Evolutionary conservation across 2,329 filamentous ascomycete species (phyloP).

Genomic region (Teratosphaeria pseudoeucalypti): DNA sequence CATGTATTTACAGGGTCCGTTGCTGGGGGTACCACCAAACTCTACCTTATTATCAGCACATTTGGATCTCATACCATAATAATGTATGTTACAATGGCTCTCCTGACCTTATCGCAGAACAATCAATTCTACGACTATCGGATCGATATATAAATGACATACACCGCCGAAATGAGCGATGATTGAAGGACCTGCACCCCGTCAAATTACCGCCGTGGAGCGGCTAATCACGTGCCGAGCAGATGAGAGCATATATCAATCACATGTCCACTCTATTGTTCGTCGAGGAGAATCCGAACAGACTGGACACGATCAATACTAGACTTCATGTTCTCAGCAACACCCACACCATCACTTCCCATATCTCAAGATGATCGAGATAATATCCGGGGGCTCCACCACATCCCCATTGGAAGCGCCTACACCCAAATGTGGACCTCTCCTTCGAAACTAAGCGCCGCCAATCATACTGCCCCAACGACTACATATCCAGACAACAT

Average conservation of each 20-base stretch:
- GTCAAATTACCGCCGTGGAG: too few relatives aligned
- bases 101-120: too few relatives aligned
- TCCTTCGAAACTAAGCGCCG: background rate
- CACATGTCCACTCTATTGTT: too few relatives aligned
- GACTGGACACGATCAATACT: too few relatives aligned
- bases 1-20: background rate
- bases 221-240: too few relatives aligned
- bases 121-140: too few relatives aligned
- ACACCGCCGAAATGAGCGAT: too few relatives aligned
- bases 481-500: background rate
- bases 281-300: too few relatives aligned
- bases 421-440: background rate
- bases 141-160: too few relatives aligned
- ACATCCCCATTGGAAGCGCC: background rate
- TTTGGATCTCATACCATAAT: background rate
- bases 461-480: background rate
- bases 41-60: background rate
- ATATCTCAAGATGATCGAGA: background rate
- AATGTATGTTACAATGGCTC: too few relatives aligned
- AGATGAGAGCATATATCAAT: too few relatives aligned
- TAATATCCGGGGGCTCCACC: background rate
- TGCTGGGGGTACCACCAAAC: background rate
- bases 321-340: background rate
- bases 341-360: background rate
- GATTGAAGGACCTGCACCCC: too few relatives aligned